phyloP scores from a whole-genome alignment of 192 early-diverging fungal genomes.

The Lobosporangium transversale region DNA sequence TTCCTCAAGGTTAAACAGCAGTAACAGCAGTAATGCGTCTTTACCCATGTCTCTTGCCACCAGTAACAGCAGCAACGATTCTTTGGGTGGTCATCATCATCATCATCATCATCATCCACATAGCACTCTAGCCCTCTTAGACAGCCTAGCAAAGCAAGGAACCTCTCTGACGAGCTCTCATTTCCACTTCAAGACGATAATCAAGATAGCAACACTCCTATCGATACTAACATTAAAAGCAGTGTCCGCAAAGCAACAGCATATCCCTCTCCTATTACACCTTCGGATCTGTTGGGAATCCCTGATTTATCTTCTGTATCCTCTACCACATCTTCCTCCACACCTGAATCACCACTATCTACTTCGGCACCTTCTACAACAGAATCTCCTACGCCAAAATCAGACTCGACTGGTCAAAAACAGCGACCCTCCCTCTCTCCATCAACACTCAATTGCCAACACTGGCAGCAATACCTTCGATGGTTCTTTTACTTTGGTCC shows the following conservation, averaged over 20 bases:
- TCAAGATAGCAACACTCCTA: not conserved
- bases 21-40: constrained; percentile 12
- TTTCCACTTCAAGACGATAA: constrained; percentile 11
- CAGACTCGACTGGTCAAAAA: constrained; percentile 1
- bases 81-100: not conserved
- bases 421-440: constrained; percentile 44
- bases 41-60: constrained; percentile 13
- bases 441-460: constrained; percentile 30
- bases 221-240: constrained; percentile 1
- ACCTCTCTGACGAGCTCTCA: constrained; percentile 33
- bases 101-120: constrained; percentile 3
- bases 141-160: constrained; percentile 13
- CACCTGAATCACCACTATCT: too few species aligned
- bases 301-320: constrained; percentile 11
- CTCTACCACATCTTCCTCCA: constrained; percentile 13
- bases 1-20: constrained; percentile 18
- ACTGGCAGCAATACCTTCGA: not conserved
- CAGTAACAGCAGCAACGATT: constrained; percentile 33
- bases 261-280: constrained; percentile 42
- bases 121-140: not conserved
- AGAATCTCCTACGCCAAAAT: constrained; percentile 12
- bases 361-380: constrained; percentile 6
- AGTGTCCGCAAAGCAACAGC: constrained; percentile 5
- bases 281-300: constrained; percentile 41
- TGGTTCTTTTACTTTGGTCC: constrained; percentile 2